These are phyloP conservation scores for Penicillium flavigenum DNA, from an alignment of 495 filamentous ascomycete genomes.

Conservation along the genomic window DNA sequence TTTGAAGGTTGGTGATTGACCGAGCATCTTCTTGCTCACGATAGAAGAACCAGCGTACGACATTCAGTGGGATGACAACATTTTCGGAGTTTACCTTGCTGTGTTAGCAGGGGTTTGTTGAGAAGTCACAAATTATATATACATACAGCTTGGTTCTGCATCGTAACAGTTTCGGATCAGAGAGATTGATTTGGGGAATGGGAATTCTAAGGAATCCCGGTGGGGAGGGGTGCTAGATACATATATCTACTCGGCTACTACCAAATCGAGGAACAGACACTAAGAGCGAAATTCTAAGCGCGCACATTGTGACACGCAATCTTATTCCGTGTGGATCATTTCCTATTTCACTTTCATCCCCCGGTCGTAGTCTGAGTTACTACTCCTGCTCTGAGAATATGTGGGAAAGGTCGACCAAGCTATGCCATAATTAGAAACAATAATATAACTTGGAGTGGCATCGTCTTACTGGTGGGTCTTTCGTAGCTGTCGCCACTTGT, in stretches of 20 bases:
- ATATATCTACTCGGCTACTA: not conserved
- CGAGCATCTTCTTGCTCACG: not conserved
- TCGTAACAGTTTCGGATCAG: not conserved
- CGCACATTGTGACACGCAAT: not conserved
- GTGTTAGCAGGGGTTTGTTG: not conserved
- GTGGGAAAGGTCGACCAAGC: not conserved
- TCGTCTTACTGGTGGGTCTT: not conserved
- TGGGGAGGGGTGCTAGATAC: not conserved
- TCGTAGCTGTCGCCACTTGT: slow-evolving; percentile 9
- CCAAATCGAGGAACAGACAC: not conserved
- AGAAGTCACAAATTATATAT: not conserved
- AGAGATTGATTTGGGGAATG: not conserved
- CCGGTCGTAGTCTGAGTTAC: not conserved
- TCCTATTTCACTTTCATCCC: not conserved
- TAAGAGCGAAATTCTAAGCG: not conserved
- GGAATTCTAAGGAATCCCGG: not conserved
- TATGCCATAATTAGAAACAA: slow-evolving; percentile 4
- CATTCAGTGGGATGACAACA: not conserved
- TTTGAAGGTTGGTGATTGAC: slow-evolving; percentile 1
- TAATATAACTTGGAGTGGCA: not conserved
- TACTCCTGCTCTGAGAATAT: not conserved
- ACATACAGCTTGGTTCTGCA: not conserved
- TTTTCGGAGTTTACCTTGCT: slow-evolving; percentile 1
- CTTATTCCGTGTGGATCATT: slow-evolving; percentile 1
- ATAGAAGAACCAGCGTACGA: not conserved